Evolutionary conservation across 345 rosid species (phyloP).

Genomic region (Gossypium sturtianum): DNA sequence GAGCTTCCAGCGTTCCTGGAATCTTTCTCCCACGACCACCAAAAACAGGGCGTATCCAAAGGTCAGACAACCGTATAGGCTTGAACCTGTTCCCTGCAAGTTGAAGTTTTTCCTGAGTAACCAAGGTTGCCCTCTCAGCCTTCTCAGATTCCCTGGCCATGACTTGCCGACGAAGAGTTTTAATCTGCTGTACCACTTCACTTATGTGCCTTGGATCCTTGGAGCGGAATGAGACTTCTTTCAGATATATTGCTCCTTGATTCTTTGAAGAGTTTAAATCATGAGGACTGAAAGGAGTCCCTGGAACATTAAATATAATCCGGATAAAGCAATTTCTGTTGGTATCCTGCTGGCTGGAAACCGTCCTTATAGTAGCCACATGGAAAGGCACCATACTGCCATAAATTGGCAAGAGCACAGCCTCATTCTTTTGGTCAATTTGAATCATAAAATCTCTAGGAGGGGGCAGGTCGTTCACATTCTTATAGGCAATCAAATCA

Average conservation of each 20-base stretch:
- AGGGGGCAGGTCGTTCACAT: constrained; percentile 71
- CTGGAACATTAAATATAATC: constrained; percentile 80
- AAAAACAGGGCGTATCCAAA: constrained; percentile 86
- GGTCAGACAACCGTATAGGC: constrained; percentile 69
- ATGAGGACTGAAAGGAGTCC: constrained; percentile 75
- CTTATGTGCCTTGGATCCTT: constrained; percentile 89
- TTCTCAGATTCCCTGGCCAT: constrained; percentile 80
- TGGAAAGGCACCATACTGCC: constrained; percentile 94
- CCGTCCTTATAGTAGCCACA: constrained; percentile 79
- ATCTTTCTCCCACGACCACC: constrained; percentile 88
- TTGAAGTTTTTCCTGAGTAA: constrained; percentile 83
- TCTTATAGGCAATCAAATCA: constrained; percentile 82
- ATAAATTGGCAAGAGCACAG: constrained; percentile 75
- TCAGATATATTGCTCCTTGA: constrained; percentile 72
- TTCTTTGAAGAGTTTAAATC: constrained; percentile 58
- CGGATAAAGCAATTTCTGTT: constrained; percentile 72
- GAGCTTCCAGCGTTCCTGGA: constrained; percentile 85
- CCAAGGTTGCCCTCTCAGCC: constrained; percentile 90
- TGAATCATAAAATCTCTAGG: constrained; percentile 69
- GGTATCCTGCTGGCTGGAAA: constrained; percentile 84
- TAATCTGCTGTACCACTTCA: constrained; percentile 75
- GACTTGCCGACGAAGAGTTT: constrained; percentile 72
- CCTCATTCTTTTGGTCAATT: constrained; percentile 86
- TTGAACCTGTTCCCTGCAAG: constrained; percentile 74
- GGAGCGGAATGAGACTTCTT: constrained; percentile 84